phyloP scores from a whole-genome alignment of 306 rosid species.

The Castanea mollissima region DNA sequence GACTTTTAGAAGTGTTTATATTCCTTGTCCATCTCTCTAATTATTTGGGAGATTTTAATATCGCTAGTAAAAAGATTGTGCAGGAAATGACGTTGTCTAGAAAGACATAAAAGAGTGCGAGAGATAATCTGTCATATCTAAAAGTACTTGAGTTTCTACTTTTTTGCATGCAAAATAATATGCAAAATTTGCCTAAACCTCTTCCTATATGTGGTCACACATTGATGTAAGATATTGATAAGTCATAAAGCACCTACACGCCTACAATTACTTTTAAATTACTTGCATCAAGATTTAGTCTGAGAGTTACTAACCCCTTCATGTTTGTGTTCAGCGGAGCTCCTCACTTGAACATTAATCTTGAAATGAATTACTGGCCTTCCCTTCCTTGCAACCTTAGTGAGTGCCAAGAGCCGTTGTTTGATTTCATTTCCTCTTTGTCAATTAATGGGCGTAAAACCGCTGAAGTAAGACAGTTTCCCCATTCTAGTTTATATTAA shows the following conservation, averaged over 20 bases:
- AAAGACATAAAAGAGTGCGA: background rate
- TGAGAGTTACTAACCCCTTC: constrained; percentile 18
- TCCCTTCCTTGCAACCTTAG: constrained; percentile 82
- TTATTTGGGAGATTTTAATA: background rate
- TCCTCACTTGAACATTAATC: constrained; percentile 78
- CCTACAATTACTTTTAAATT: background rate
- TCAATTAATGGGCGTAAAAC: constrained; percentile 67
- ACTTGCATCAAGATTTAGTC: constrained; percentile 9
- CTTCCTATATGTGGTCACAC: background rate
- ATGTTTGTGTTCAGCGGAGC: constrained; percentile 55
- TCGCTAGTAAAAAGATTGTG: background rate
- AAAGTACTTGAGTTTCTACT: background rate
- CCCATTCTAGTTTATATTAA: constrained; percentile 1
- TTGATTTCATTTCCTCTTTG: constrained; percentile 52
- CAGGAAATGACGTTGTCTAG: background rate
- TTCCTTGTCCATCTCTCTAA: background rate
- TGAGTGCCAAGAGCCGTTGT: constrained; percentile 78
- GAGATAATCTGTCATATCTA: background rate
- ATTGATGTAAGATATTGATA: background rate
- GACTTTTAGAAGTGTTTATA: background rate
- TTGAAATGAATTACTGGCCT: constrained; percentile 90
- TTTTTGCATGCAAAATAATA: background rate
- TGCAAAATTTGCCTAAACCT: too few relatives aligned
- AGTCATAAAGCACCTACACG: background rate
- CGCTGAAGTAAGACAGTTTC: constrained; percentile 47